Conservation (phyloP, 257 asterid species). For the Scutellaria galericulata region DNA sequence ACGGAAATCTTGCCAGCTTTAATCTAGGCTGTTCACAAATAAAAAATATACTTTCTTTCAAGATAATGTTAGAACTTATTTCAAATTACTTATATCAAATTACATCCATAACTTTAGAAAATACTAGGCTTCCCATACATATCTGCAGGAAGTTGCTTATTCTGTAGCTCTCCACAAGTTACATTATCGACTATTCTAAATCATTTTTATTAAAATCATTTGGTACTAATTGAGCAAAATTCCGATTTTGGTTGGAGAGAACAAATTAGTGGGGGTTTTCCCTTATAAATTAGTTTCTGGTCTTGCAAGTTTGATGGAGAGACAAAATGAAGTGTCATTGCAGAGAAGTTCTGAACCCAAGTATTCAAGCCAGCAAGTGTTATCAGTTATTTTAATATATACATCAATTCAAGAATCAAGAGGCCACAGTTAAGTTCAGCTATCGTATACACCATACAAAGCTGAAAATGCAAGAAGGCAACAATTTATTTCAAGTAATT, state of each 20-base stretch:
- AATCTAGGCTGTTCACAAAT: too few species aligned
- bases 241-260: constrained; percentile 1
- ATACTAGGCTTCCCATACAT: background rate
- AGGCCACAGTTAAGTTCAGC: constrained; percentile 21
- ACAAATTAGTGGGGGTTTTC: background rate
- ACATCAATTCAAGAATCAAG: background rate
- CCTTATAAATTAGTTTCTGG: background rate
- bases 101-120: background rate
- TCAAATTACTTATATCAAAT: background rate
- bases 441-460: background rate
- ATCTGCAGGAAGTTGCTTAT: background rate
- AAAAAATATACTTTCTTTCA: too few species aligned
- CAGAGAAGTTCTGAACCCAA: background rate
- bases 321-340: constrained; percentile 3
- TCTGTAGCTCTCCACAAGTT: background rate
- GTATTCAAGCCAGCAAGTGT: background rate
- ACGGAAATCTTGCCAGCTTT: too few species aligned
- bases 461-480: background rate
- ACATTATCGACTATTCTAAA: background rate
- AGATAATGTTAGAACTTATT: background rate
- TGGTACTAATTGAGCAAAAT: background rate
- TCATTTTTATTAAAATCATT: background rate
- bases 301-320: background rate
- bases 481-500: background rate
- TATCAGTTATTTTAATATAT: background rate